phyloP scores from a whole-genome alignment of 2,329 filamentous ascomycete species.

The Cryphonectria japonica region DNA sequence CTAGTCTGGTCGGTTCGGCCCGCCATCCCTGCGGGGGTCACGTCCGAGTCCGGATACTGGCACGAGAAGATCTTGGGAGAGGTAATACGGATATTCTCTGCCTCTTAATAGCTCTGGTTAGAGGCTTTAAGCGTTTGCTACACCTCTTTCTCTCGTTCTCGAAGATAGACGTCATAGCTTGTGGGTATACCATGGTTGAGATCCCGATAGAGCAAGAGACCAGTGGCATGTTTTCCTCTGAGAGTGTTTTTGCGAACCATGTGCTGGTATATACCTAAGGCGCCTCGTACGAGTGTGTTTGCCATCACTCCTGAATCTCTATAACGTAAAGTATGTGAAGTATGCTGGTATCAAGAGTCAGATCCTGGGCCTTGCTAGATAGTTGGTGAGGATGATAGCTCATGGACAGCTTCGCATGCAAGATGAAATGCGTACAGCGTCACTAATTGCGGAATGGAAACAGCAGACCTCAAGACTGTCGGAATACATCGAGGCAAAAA shows the following conservation, averaged over 20 bases:
- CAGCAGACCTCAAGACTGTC: background rate
- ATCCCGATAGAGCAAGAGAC: background rate
- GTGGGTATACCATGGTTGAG: background rate
- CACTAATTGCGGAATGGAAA: no score
- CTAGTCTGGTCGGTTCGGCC: conserved; percentile 8
- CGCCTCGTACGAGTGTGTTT: background rate
- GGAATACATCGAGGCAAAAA: background rate
- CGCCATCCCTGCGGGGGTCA: conserved; percentile 5
- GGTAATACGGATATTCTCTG: background rate
- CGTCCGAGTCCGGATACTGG: background rate
- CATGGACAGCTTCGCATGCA: background rate
- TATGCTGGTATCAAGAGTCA: background rate
- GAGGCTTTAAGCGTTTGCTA: background rate
- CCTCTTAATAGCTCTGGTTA: background rate
- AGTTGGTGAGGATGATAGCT: background rate
- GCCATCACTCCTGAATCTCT: background rate
- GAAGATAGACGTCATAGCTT: background rate
- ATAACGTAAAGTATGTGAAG: background rate
- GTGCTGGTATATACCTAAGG: background rate
- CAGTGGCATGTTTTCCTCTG: background rate
- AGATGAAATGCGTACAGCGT: background rate
- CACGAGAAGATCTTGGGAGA: background rate
- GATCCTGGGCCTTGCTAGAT: background rate
- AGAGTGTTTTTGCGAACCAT: no score
- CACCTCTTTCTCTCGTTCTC: background rate